Evolutionary conservation across 2,329 filamentous ascomycete genomes (phyloP), one percentile per base, ranked within the genome.

Genomic region (Lasiodiplodia theobromae): DNA sequence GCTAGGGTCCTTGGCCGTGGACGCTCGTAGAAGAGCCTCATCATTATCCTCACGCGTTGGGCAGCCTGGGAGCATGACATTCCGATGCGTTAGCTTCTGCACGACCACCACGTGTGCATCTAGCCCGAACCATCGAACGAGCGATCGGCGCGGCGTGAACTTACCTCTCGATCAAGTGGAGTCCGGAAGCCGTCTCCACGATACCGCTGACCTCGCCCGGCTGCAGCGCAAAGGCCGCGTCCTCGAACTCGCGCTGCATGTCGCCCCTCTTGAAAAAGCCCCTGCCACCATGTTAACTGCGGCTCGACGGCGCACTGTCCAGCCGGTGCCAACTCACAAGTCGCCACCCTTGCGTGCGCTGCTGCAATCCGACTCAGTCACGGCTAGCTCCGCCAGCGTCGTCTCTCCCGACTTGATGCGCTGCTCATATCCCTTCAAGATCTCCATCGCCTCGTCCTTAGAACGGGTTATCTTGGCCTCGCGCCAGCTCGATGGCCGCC

Each of bases 201-300:
- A 97, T 86, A 57, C 87, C 86, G 81, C 94, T 97, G 76, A 98
- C 89, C 81, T 97, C 88, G 40, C 94, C 94, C 2, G 91, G 90
- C 80, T 94, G 87, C 67, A 99, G 85, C n/a, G 87, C 90, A 82
- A 99, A 99, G 1, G 96, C 92, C 4, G 94, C 94, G 68, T 97
- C 93, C 82, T 99, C 96, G 77, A 99, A 99, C 82, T 97, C 95
- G 84, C 94, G 95, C 80, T 99, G 96, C 96, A 99, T 99, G 76
- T 98, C 95, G 34, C 94, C 93, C 75, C 87, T 90, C 68, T 93
- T 94, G 80, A 99, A 99, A 81, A 94, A 97, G 23, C 96, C 96
- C 71, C 88, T 91, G 68, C 51, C 21, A 63, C 12, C 16, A 67
- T 12, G 60, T 40, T 54, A 31, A 57, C 69, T 76, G 74, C 58